Evolutionary conservation across 2,329 filamentous ascomycete species (phyloP), one percentile per base, ranked within the genome.

Genomic region (Fusarium acutatum): DNA sequence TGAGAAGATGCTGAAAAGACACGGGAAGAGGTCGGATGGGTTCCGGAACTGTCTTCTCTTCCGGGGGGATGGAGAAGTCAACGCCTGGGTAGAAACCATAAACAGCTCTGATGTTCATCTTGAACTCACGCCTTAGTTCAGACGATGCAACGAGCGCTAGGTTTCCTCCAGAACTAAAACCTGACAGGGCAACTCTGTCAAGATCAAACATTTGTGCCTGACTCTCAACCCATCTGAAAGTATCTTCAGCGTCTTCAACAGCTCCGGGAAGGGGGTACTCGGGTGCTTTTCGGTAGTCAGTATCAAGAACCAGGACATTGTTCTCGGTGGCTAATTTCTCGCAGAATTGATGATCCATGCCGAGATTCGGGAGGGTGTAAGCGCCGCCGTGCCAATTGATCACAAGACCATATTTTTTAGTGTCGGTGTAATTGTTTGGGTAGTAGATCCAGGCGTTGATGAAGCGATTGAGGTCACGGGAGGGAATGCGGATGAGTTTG

Each of bases 81-180:
- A 77, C 77, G 0, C 80, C 78, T 0, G 84, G 79, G 35, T 82
- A 90, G 80, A 84, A 86, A 50, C 83, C 79, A 62, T 88, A 85
- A 67, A 87, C 82, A 12, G 86, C 86, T 47, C 82, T 83, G 67
- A 83, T 87, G 18, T 88, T 86, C 67, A 87, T 80, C 14, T 52
- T 43, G 24, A 71, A 62, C 37, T 63, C 24, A 0, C 15, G 47
- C 15, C 87, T 74, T 4, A 80, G 56, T 30, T 75, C 60, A 14
- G 75, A 75, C 1, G 79, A 74, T 2, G 74, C 79, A 2, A 79
- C 71, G 1, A 88, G 72, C 15, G 83, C 83, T 28, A 88, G 75
- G 64, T 83, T 86, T 2, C 79, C 86, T 3, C 87, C 87, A 0
- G 84, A 83, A 15, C 83, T 85, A 50, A 85, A 85, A 1, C 87